Evolutionary conservation across 2,329 filamentous ascomycete genomes (phyloP).

Genomic region (Trichoderma simmonsii): DNA sequence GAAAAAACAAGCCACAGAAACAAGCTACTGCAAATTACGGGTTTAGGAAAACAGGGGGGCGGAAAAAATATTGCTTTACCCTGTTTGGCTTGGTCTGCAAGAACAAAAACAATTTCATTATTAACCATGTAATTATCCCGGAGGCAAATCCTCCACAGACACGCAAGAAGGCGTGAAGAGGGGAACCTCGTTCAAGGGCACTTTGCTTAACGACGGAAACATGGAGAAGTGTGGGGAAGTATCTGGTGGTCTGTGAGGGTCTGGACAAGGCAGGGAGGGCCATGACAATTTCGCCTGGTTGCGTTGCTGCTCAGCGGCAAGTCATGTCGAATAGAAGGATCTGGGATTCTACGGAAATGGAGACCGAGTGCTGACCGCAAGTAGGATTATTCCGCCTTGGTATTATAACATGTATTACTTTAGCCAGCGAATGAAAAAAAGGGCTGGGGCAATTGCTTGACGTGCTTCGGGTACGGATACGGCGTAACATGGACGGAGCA

Average conservation of each 20-base stretch:
- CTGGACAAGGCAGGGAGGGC: background rate
- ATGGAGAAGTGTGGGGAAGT: background rate
- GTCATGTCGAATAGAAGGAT: background rate
- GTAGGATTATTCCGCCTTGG: background rate
- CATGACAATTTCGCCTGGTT: background rate
- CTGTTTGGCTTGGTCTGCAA: background rate
- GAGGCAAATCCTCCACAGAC: background rate
- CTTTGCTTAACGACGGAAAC: background rate
- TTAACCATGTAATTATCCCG: slow-evolving; percentile 2
- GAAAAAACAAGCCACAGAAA: background rate
- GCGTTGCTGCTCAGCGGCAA: background rate
- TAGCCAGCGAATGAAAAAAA: background rate
- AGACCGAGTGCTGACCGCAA: background rate
- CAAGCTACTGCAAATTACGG: background rate
- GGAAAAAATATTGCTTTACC: background rate
- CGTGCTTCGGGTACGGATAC: too few species aligned
- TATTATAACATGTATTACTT: background rate
- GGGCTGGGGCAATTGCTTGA: background rate
- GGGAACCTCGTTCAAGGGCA: background rate
- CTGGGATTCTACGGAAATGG: background rate
- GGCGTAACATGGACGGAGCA: background rate
- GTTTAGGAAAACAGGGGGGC: background rate
- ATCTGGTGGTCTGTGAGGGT: background rate
- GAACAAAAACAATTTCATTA: background rate
- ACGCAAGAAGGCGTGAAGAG: background rate